Percentiles rank a stretch among this genome's conserved stretches.
phyloP scores from a whole-genome alignment of 768 basidiomycete genomes.

The Mycena rosella region DNA sequence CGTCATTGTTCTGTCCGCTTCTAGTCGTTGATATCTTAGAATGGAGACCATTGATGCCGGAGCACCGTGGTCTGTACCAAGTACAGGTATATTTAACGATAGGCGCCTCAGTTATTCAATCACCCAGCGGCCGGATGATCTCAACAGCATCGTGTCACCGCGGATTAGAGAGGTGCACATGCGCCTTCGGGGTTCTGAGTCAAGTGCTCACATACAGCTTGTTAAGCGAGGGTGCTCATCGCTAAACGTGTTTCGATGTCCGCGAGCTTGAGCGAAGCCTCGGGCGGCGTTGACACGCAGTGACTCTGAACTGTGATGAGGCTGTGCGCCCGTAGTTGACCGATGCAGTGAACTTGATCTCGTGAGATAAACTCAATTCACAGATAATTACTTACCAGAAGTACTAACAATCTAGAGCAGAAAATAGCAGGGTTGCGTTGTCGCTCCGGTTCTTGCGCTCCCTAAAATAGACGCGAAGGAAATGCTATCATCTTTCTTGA shows the following conservation, averaged over 20 bases:
- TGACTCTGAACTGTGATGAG: constrained; percentile 29
- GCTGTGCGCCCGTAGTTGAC: too few species aligned
- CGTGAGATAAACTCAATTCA: too few species aligned
- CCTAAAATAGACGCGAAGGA: too few species aligned
- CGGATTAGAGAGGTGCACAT: too few species aligned
- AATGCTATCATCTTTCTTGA: too few species aligned
- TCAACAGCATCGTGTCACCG: too few species aligned
- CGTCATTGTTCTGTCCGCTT: constrained; percentile 28
- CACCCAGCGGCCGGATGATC: too few species aligned
- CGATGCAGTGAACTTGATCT: too few species aligned
- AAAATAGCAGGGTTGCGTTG: too few species aligned
- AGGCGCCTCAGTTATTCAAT: not conserved
- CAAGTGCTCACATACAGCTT: constrained; percentile 29
- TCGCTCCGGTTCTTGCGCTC: too few species aligned
- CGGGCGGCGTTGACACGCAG: constrained; percentile 16
- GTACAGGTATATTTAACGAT: constrained; percentile 7
- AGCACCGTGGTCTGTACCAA: constrained; percentile 11
- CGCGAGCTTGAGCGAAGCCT: not conserved
- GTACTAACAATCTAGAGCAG: too few species aligned
- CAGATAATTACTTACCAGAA: too few species aligned
- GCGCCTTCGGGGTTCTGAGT: constrained; percentile 8
- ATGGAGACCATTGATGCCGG: constrained; percentile 21
- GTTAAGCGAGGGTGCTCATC: not conserved
- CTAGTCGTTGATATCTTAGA: constrained; percentile 16
- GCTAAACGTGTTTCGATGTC: constrained; percentile 15